These are phyloP conservation scores for Claviceps sp. DNA, from an alignment of 2,329 filamentous ascomycete genomes.

Conservation along the genomic window DNA sequence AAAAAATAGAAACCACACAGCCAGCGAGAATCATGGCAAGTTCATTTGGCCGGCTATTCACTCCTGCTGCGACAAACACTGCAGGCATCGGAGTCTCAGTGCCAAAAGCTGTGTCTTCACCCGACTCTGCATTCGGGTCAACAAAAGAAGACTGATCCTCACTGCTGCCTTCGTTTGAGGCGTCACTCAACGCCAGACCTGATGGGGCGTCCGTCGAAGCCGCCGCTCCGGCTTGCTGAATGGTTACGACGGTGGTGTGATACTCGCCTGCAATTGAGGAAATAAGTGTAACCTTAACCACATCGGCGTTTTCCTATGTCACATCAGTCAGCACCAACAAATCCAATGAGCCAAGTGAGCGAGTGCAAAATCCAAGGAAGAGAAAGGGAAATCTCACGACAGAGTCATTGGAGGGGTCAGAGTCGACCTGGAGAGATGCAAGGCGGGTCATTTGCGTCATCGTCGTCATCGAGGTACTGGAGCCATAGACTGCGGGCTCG, in stretches of 20 bases:
- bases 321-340: neutral
- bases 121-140: neutral
- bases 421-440: neutral
- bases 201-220: neutral
- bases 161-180: neutral
- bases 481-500: neutral
- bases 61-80: neutral
- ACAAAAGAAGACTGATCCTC: neutral
- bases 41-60: neutral
- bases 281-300: constrained; percentile 13
- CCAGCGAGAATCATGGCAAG: neutral
- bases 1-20: neutral
- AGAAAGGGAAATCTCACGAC: neutral
- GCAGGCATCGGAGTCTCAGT: constrained; percentile 1
- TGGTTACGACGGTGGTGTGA: constrained; percentile 9
- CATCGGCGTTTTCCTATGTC: neutral
- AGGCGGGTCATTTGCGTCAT: constrained; percentile 1
- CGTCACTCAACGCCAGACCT: neutral
- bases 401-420: neutral
- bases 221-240: constrained; percentile 1
- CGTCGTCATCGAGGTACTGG: neutral
- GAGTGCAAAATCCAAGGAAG: too few relatives aligned
- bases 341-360: neutral
- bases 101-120: neutral
- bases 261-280: constrained; percentile 10